Conservation (phyloP, 208 protist species). For the Acanthamoeba sp. region DNA sequence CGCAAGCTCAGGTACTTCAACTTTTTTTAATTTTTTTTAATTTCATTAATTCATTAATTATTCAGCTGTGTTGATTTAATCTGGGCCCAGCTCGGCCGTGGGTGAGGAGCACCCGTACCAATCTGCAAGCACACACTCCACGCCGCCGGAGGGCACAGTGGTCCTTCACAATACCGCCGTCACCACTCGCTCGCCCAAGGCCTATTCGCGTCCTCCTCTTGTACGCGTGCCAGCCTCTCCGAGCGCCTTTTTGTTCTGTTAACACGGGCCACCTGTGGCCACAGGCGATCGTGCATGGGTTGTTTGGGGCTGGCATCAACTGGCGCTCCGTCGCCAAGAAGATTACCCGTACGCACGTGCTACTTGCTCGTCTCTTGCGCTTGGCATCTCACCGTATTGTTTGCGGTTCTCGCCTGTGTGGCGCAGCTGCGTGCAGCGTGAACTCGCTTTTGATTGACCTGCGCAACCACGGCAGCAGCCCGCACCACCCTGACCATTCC, state of each 20-base stretch:
- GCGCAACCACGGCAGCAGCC: conserved; percentile 68
- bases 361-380: background rate
- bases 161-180: conserved; percentile 44
- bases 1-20: too few species aligned
- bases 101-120: conserved; percentile 4
- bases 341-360: conserved; percentile 15
- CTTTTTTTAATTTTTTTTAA: background rate
- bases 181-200: conserved; percentile 60
- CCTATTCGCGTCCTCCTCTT: conserved; percentile 7
- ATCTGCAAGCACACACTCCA: too few species aligned
- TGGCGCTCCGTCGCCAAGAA: conserved; percentile 68
- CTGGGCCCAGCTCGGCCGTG: background rate
- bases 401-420: too few species aligned
- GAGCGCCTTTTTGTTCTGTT: background rate
- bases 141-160: conserved; percentile 13
- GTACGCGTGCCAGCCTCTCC: background rate
- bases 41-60: background rate
- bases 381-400: background rate
- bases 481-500: conserved; percentile 38
- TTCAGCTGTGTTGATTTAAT: background rate
- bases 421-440: background rate
- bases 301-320: conserved; percentile 68
- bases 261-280: background rate
- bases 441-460: conserved; percentile 64
- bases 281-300: conserved; percentile 45